phyloP scores from a whole-genome alignment of 2,329 filamentous ascomycete genomes.

The Pseudocercospora eumusae region DNA sequence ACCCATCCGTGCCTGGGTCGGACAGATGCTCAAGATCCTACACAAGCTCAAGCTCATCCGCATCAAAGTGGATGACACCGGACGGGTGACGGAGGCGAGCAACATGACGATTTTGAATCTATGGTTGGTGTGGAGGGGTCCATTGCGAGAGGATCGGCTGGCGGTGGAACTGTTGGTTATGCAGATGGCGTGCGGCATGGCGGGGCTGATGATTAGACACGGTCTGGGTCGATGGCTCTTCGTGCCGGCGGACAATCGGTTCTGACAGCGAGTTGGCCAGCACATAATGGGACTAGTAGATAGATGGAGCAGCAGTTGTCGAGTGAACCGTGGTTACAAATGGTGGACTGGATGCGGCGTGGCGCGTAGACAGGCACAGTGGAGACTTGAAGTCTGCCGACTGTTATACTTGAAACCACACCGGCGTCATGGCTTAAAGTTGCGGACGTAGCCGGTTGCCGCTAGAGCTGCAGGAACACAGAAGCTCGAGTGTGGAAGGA shows the following conservation, averaged over 20 bases:
- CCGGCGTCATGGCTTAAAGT: conserved; percentile 4
- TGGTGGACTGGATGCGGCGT: conserved; percentile 10
- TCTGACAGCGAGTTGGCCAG: conserved; percentile 22
- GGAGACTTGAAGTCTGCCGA: conserved; percentile 12
- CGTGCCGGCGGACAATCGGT: conserved; percentile 71
- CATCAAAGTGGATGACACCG: conserved; percentile 66
- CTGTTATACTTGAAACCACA: conserved; percentile 6
- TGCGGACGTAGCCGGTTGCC: background rate
- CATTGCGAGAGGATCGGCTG: conserved; percentile 81
- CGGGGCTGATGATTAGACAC: conserved; percentile 83
- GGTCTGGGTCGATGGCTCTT: conserved; percentile 84
- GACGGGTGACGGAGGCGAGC: conserved; percentile 73
- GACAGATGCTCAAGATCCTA: conserved; percentile 66
- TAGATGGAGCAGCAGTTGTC: conserved; percentile 18
- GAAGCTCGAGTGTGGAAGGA: background rate
- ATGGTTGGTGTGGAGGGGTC: conserved; percentile 94
- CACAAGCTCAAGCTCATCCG: conserved; percentile 67
- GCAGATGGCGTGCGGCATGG: conserved; percentile 73
- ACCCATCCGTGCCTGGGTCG: conserved; percentile 68
- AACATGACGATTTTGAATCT: conserved; percentile 95
- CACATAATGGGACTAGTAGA: too few relatives aligned
- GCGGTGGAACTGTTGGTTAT: conserved; percentile 77
- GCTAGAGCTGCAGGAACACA: conserved; percentile 9
- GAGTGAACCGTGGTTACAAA: conserved; percentile 8
- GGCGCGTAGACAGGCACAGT: conserved; percentile 9